Conservation (phyloP, 345 rosid species). For the Lumnitzera littorea region DNA sequence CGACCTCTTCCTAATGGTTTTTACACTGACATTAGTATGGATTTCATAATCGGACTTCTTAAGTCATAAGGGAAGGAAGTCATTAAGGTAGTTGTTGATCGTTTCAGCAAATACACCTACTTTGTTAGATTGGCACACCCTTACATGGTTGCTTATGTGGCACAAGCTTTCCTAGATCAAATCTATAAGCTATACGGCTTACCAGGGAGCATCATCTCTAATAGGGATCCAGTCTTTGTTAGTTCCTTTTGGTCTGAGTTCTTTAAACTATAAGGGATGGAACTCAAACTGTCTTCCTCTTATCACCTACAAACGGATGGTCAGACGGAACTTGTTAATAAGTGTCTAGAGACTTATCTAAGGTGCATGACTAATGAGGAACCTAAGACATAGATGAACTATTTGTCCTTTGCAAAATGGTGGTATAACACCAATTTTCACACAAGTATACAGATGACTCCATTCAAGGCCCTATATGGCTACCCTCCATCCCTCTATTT, state of each 20-base stretch:
- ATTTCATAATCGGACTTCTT: neutral
- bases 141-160: neutral
- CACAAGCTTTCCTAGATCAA: neutral
- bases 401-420: no score
- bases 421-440: no score
- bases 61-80: neutral
- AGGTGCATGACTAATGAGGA: neutral
- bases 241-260: no score
- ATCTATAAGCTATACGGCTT: neutral
- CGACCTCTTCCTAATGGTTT: neutral
- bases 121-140: neutral
- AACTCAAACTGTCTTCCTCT: no score
- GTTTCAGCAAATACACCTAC: neutral
- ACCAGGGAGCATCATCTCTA: neutral
- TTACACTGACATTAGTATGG: neutral
- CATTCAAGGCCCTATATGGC: no score
- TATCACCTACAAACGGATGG: no score
- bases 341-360: conserved; percentile 8
- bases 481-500: no score
- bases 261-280: no score
- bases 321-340: neutral
- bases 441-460: no score
- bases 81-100: neutral
- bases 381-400: no score
- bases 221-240: neutral